Conservation (phyloP, 73 alveolate genomes). For the Paramecium pentaurelia region DNA sequence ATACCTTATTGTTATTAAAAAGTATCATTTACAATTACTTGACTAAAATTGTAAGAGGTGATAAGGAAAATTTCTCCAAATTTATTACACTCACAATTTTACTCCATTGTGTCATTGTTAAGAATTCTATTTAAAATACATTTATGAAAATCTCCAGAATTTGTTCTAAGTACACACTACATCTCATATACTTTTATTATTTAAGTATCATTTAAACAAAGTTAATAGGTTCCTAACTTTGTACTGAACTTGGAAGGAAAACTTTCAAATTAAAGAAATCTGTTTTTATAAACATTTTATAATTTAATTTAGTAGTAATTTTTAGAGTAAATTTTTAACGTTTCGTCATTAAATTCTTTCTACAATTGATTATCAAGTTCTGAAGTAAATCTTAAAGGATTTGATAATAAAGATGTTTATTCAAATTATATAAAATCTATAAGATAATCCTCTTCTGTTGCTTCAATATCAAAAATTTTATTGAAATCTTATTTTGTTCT, state of each 20-base stretch:
- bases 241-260: not conserved
- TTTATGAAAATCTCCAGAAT: not conserved
- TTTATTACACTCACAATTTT: not conserved
- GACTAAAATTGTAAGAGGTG: not conserved
- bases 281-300: not conserved
- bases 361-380: not conserved
- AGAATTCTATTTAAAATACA: not conserved
- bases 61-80: not conserved
- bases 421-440: not conserved
- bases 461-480: not conserved
- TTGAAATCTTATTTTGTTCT: not conserved
- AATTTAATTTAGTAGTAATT: not conserved
- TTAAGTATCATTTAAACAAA: not conserved
- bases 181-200: not conserved
- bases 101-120: not conserved
- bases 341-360: not conserved
- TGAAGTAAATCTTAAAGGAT: not conserved
- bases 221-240: not conserved
- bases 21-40: not conserved
- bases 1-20: not conserved
- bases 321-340: not conserved
- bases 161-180: not conserved
- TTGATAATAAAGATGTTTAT: not conserved
- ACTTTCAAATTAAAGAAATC: not conserved
- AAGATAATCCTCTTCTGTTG: not conserved